phyloP scores from a whole-genome alignment of 1,139 yeast genomes.

The Geotrichum citri-aurantii region DNA sequence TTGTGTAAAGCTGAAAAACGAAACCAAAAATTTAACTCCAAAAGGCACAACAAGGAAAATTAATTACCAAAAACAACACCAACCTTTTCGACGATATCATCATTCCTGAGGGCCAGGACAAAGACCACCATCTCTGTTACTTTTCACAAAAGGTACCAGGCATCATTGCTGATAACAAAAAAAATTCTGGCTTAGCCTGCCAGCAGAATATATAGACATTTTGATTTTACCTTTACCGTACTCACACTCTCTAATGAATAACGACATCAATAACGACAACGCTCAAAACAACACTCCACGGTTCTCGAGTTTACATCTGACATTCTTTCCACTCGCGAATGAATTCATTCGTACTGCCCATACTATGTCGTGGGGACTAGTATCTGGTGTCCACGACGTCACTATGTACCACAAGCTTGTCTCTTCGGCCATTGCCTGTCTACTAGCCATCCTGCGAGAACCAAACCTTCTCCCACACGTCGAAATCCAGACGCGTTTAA shows the following conservation, averaged over 20 bases:
- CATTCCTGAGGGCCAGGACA: neutral
- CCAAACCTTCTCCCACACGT: slow-evolving; percentile 16
- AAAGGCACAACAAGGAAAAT: neutral
- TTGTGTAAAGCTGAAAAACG: neutral
- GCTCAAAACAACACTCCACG: neutral
- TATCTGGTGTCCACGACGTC: slow-evolving; percentile 10
- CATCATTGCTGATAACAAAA: neutral
- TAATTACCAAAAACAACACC: neutral
- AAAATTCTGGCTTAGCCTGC: neutral
- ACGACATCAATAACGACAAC: neutral
- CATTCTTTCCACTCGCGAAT: slow-evolving; percentile 17
- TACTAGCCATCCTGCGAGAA: slow-evolving; percentile 16
- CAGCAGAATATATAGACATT: neutral
- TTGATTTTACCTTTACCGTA: neutral
- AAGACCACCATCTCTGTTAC: neutral
- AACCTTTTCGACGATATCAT: neutral
- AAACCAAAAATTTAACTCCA: neutral
- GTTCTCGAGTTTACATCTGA: slow-evolving; percentile 13
- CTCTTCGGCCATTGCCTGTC: slow-evolving; percentile 8
- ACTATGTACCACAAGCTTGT: slow-evolving; percentile 14
- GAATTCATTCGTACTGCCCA: slow-evolving; percentile 15
- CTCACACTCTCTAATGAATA: neutral
- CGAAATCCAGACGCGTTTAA: slow-evolving; percentile 17
- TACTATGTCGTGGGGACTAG: slow-evolving; percentile 16
- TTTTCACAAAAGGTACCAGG: neutral